phyloP scores from a whole-genome alignment of 441 rosid species.

The Lepidium campestre region DNA sequence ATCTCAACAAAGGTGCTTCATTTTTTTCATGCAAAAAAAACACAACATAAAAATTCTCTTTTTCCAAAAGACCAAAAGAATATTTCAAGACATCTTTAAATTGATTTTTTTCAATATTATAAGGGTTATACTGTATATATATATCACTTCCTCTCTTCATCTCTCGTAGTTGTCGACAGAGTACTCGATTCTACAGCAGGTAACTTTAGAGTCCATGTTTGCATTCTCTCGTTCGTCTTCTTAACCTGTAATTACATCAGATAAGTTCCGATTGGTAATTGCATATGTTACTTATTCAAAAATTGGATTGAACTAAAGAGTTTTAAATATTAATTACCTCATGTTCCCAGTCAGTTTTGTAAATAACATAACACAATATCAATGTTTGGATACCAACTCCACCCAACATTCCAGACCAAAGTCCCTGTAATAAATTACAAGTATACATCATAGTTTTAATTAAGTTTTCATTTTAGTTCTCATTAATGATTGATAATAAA shows the following conservation, averaged over 20 bases:
- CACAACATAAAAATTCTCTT: background rate
- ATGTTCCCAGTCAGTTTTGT: slow-evolving; percentile 48
- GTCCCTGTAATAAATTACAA: slow-evolving; percentile 32
- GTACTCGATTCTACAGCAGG: background rate
- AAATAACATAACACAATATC: slow-evolving; percentile 30
- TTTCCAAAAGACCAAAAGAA: background rate
- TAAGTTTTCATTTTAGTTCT: background rate
- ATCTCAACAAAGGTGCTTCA: background rate
- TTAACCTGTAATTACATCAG: slow-evolving; percentile 11
- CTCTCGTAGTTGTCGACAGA: background rate
- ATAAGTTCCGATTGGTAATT: no score
- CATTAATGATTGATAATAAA: background rate
- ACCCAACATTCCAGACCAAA: slow-evolving; percentile 53
- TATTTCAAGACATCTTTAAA: background rate
- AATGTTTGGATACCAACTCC: slow-evolving; percentile 42
- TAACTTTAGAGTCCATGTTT: slow-evolving; percentile 18
- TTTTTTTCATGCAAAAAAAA: background rate
- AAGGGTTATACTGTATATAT: background rate
- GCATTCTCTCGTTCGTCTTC: slow-evolving; percentile 28
- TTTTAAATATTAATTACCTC: slow-evolving; percentile 18
- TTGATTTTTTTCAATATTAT: background rate
- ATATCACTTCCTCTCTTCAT: slow-evolving; percentile 18
- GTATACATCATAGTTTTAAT: background rate
- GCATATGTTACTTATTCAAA: no score
- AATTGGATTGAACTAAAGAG: background rate